A percentile compares a stretch with the other conserved stretches of the same genome.
phyloP scores from a whole-genome alignment of 208 protist species.

The Vickermania ingenoplastis region DNA sequence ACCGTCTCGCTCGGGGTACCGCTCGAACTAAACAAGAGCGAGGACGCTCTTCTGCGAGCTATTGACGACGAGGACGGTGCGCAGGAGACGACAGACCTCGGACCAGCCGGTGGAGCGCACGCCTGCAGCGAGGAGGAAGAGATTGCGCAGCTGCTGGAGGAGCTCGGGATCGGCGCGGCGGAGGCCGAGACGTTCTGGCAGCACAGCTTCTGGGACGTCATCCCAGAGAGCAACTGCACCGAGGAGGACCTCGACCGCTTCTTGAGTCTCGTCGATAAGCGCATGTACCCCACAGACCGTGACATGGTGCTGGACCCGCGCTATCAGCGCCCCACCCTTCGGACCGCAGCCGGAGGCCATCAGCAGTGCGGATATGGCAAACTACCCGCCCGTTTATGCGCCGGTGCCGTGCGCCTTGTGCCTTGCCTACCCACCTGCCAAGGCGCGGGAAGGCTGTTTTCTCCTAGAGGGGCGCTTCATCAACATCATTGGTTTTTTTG shows the following conservation, averaged over 20 bases:
- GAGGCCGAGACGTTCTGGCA: conserved; percentile 6
- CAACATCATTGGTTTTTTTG: conserved; percentile 84
- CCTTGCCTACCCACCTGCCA: conserved; percentile 62
- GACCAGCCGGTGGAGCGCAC: neutral
- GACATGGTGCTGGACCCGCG: conserved; percentile 35
- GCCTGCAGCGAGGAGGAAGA: neutral
- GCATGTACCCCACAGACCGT: conserved; percentile 45
- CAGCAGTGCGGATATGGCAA: too few species aligned
- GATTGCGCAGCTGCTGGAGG: conserved; percentile 4
- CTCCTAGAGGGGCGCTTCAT: conserved; percentile 48
- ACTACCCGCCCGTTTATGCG: too few species aligned
- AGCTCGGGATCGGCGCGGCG: neutral
- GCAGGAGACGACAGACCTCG: neutral
- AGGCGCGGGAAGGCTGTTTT: conserved; percentile 59
- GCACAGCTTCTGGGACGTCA: conserved; percentile 37
- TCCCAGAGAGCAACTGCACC: conserved; percentile 50
- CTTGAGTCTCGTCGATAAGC: conserved; percentile 43
- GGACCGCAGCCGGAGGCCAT: neutral
- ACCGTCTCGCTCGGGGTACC: neutral
- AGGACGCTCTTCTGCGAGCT: neutral
- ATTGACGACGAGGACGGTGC: neutral
- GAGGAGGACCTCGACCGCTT: conserved; percentile 67
- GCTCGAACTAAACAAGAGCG: neutral
- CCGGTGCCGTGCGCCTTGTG: conserved; percentile 74
- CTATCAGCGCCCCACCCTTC: conserved; percentile 5